Percentiles rank a stretch among this genome's conserved stretches.
These are phyloP conservation scores for Eucalyptus cladocalyx DNA, from an alignment of 345 rosid species.

Conservation along the genomic window DNA sequence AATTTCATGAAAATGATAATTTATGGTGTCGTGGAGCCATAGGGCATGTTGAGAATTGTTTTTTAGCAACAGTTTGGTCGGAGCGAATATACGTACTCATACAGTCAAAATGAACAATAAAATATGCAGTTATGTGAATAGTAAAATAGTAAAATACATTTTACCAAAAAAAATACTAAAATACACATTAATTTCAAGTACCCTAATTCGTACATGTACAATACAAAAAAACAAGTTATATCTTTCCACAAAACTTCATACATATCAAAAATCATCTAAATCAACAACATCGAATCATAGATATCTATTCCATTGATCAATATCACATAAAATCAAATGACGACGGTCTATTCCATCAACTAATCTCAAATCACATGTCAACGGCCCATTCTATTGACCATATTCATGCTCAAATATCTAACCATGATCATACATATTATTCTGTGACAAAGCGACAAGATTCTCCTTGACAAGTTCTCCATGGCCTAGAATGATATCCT, in stretches of 20 bases:
- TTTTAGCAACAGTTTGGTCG: neutral
- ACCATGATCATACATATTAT: neutral
- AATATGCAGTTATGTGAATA: neutral
- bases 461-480: neutral
- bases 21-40: neutral
- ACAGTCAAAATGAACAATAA: neutral
- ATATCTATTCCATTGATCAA: neutral
- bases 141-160: too few species aligned
- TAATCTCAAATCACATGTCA: neutral
- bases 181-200: neutral
- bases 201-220: neutral
- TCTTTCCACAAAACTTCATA: neutral
- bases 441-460: too few species aligned
- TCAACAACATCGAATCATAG: neutral
- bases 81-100: neutral
- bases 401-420: neutral
- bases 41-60: neutral
- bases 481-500: neutral
- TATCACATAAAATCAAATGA: neutral
- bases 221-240: neutral
- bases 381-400: too few species aligned
- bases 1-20: too few species aligned
- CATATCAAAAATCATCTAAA: neutral
- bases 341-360: fast-evolving
- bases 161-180: too few species aligned